These are phyloP conservation scores for Globisporangium orthogonon DNA, from an alignment of 352 stramenopile species.

Conservation along the genomic window DNA sequence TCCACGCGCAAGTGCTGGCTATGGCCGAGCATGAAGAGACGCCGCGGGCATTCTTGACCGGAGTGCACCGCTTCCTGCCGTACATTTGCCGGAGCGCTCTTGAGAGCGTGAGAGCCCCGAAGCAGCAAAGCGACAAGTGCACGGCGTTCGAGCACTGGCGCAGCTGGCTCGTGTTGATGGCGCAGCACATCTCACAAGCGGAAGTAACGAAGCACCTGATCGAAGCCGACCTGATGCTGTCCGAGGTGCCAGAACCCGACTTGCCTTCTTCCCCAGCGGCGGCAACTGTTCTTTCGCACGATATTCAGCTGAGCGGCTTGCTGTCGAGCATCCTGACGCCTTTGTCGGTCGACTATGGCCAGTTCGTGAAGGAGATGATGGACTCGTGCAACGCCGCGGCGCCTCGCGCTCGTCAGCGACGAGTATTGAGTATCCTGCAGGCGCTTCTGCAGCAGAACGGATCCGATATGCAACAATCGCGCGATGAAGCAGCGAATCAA, in stretches of 20 bases:
- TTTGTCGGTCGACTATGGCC: conserved; percentile 41
- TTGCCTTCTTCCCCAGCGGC: neutral
- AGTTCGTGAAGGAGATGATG: conserved; percentile 33
- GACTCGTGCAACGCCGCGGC: conserved; percentile 22
- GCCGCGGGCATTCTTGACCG: conserved; percentile 23
- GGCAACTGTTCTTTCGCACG: conserved; percentile 12
- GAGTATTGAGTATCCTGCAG: conserved; percentile 36
- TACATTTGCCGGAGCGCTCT: conserved; percentile 49
- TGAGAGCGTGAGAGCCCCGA: conserved; percentile 21
- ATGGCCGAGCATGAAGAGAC: conserved; percentile 24
- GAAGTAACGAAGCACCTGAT: conserved; percentile 48
- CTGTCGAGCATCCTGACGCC: conserved; percentile 33
- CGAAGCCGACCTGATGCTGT: conserved; percentile 47
- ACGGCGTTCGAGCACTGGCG: conserved; percentile 34
- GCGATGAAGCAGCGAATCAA: neutral
- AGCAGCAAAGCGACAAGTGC: conserved; percentile 7
- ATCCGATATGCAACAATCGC: conserved; percentile 10
- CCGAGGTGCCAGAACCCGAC: conserved; percentile 3
- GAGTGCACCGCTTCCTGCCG: conserved; percentile 42
- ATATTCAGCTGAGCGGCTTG: conserved; percentile 31
- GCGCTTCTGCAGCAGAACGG: conserved; percentile 26
- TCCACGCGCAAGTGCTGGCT: conserved; percentile 33
- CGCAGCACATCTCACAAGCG: conserved; percentile 30
- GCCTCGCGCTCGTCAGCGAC: conserved; percentile 17
- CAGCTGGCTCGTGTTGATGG: conserved; percentile 42